Evolutionary conservation across 2,329 filamentous ascomycete genomes (phyloP), one percentile per base, ranked within the genome.

Genomic region (Claviceps paspali): DNA sequence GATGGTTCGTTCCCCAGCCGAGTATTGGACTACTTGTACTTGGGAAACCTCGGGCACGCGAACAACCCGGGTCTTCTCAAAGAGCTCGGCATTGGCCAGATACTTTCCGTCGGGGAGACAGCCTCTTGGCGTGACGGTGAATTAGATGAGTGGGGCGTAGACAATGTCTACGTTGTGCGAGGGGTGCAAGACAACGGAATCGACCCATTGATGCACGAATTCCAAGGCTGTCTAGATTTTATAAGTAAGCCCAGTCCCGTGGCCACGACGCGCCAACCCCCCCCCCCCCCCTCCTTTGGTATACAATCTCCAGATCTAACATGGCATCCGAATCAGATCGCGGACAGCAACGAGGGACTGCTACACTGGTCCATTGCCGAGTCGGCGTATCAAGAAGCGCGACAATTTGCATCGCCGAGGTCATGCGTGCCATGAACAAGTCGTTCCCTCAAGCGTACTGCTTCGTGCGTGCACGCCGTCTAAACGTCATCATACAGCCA

Each of bases 401-500:
- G 10, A 98, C 88, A 2, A 95, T 98, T 43, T 96, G 91, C 55
- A 98, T 98, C 50, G 91, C 91, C n/a, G 87, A 96, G 58, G 85
- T 96, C 26, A 98, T 98, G 91, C 77, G 79, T 26, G 68, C 79
- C 19, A 60, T 85, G 48, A 68, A 75, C 17, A 62, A 95, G 45
- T 91, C 85, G 1, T 88, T 96, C 49, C 86, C 91, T 10, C 73
- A 83, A 38, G 91, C 91, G 41, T 98, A 98, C 59, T 96, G 91
- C 57, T 96, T 88, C 56, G 91, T 98, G 27, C 79, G 91, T 23
- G 91, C 91, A 15, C 74, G 91, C 37, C 72, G 91, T 42, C 67
- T 98, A 33, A 98, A 98, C 52, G 91, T 98, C 36, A 98, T 98
- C 45, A 96, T 98, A 45, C 91, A 98, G 56, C 91, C 91, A 10